phyloP scores from a whole-genome alignment of 225 moss, liverwort and hornwort genomes.

The Ulota crispa region DNA sequence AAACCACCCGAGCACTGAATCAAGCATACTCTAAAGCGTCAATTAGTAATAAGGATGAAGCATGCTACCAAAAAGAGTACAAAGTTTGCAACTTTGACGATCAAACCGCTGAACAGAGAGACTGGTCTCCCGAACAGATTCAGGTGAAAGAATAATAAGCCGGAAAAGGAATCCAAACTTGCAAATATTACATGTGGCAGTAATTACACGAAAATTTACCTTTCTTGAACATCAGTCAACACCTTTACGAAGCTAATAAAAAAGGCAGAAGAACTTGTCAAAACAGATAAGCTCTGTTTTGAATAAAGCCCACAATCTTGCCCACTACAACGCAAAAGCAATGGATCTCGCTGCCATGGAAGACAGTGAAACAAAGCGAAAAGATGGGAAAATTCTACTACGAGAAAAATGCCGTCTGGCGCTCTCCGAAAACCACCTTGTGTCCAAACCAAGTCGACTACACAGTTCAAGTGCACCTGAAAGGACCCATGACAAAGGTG shows the following conservation, averaged over 20 bases:
- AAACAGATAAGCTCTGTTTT: background rate
- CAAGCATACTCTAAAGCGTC: background rate
- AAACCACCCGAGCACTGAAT: background rate
- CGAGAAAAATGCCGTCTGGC: conserved; percentile 35
- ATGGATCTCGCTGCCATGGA: conserved; percentile 23
- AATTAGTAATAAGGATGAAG: background rate
- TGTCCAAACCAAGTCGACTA: conserved; percentile 43
- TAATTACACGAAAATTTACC: too few relatives aligned
- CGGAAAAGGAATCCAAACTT: too few relatives aligned
- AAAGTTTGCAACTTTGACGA: background rate
- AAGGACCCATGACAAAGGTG: conserved; percentile 30
- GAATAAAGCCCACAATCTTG: background rate
- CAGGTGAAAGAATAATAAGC: too few relatives aligned
- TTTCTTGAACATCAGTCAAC: too few relatives aligned
- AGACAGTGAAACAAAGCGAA: conserved; percentile 34
- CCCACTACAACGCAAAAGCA: conserved; percentile 18
- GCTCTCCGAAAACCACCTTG: conserved; percentile 33
- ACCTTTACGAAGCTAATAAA: background rate
- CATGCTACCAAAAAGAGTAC: background rate
- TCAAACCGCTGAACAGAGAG: background rate
- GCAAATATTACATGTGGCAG: too few relatives aligned
- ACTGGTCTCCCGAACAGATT: background rate
- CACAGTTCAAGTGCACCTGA: conserved; percentile 46
- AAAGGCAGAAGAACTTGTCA: background rate
- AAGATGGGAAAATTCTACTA: conserved; percentile 29